Evolutionary conservation across 768 basidiomycete genomes (phyloP).

Genomic region (Sutorius australiensis): DNA sequence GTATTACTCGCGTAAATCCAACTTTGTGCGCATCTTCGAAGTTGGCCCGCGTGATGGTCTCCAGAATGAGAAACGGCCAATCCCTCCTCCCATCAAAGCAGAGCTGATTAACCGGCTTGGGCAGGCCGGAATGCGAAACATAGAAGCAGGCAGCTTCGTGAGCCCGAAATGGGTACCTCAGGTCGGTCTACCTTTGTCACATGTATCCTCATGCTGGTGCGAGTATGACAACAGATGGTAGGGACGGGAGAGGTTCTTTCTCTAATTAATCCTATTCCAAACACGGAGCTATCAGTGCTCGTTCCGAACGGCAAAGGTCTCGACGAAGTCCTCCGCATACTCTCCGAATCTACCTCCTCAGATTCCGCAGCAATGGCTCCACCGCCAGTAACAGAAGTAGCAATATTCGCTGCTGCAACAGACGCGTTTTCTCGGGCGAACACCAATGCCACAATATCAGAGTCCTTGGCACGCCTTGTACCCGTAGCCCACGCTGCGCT

Average conservation of each 20-base stretch:
- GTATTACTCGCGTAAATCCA: conserved; percentile 11
- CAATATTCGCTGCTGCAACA: conserved; percentile 86
- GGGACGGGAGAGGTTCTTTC: conserved; percentile 75
- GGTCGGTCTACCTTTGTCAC: conserved; percentile 33
- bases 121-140: conserved; percentile 58
- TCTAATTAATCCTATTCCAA: conserved; percentile 47
- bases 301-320: conserved; percentile 79
- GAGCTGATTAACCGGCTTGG: conserved; percentile 76
- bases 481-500: conserved; percentile 59
- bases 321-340: conserved; percentile 58
- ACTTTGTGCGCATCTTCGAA: conserved; percentile 62
- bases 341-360: conserved; percentile 31
- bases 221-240: conserved; percentile 60
- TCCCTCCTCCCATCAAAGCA: conserved; percentile 71
- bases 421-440: conserved; percentile 86
- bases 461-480: conserved; percentile 62
- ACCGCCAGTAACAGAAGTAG: conserved; percentile 73
- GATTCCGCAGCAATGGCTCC: conserved; percentile 33
- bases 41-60: conserved; percentile 90
- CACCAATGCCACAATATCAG: conserved; percentile 69
- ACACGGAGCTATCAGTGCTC: conserved; percentile 72
- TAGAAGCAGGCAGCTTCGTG: conserved; percentile 89
- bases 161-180: conserved; percentile 94
- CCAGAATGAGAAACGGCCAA: conserved; percentile 78
- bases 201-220: background rate